Conservation (phyloP, 495 filamentous ascomycete species). For the Xanthoparmelia taractica region DNA sequence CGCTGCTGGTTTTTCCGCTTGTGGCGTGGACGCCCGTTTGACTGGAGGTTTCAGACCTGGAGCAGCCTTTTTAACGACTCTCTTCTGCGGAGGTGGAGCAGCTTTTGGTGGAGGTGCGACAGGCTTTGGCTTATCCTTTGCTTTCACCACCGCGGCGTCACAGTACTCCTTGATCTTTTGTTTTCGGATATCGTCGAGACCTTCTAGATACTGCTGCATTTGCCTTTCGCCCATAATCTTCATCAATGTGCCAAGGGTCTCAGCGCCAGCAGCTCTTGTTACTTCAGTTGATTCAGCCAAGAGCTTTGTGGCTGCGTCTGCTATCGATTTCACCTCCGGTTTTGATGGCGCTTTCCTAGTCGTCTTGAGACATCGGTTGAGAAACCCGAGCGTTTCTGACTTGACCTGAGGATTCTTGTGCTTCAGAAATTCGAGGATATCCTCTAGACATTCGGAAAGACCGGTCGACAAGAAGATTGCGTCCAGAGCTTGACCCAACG, state of each 20-base stretch:
- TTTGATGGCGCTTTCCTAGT: constrained; percentile 77
- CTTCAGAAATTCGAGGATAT: constrained; percentile 73
- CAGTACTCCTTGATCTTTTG: constrained; percentile 93
- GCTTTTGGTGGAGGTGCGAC: constrained; percentile 57
- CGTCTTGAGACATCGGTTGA: constrained; percentile 77
- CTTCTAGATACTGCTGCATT: constrained; percentile 95
- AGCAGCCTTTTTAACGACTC: constrained; percentile 45
- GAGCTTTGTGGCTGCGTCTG: constrained; percentile 78
- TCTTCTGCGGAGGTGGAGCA: constrained; percentile 34
- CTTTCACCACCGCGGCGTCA: constrained; percentile 87
- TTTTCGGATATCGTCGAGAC: constrained; percentile 91
- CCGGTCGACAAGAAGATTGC: constrained; percentile 73
- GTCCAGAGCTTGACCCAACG: constrained; percentile 76
- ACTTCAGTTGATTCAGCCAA: constrained; percentile 81
- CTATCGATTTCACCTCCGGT: constrained; percentile 73
- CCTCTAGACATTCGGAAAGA: constrained; percentile 78
- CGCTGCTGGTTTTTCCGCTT: constrained; percentile 43
- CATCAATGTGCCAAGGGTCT: constrained; percentile 91
- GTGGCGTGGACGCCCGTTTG: constrained; percentile 48
- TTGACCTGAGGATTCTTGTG: constrained; percentile 98
- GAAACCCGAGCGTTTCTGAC: constrained; percentile 82
- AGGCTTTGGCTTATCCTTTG: constrained; percentile 92
- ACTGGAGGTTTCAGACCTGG: constrained; percentile 47
- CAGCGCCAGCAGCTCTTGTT: constrained; percentile 78
- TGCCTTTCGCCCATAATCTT: constrained; percentile 95